Evolutionary conservation across 306 rosid genomes (phyloP).

Genomic region (Sicyos baderoa): DNA sequence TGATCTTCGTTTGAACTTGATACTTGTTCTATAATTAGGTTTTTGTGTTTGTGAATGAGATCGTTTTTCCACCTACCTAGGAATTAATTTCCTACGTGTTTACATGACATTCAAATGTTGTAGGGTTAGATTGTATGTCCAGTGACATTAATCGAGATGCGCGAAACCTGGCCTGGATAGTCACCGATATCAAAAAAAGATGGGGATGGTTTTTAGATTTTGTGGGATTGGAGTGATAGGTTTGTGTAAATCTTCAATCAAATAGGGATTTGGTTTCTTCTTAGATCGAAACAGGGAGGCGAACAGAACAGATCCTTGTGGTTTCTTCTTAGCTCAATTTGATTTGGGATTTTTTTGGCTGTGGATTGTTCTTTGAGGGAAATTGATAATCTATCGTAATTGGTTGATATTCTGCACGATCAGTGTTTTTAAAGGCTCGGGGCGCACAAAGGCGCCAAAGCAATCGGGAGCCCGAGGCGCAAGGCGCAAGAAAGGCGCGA

Average conservation of each 20-base stretch:
- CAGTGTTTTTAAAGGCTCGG: no score
- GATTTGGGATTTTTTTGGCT: neutral
- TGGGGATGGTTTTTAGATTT: neutral
- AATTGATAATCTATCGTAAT: neutral
- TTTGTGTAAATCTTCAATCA: neutral
- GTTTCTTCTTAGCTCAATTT: neutral
- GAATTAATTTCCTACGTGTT: no score
- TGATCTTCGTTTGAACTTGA: neutral
- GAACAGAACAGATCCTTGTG: neutral
- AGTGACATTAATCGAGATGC: no score
- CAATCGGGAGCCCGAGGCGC: no score
- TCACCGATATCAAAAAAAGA: no score
- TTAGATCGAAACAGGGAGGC: neutral
- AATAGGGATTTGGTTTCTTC: neutral
- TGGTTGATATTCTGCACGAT: neutral
- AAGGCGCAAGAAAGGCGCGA: no score
- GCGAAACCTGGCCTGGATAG: no score
- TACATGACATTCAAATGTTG: no score
- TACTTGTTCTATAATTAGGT: neutral
- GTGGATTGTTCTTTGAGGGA: neutral
- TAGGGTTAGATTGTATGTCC: no score
- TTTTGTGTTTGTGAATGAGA: neutral
- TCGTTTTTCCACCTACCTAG: no score
- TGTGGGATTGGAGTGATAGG: neutral
- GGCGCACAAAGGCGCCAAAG: no score